These are phyloP conservation scores for Phaffia rhodozyma DNA, from an alignment of 1,284 basidiomycete species.

Conservation along the genomic window DNA sequence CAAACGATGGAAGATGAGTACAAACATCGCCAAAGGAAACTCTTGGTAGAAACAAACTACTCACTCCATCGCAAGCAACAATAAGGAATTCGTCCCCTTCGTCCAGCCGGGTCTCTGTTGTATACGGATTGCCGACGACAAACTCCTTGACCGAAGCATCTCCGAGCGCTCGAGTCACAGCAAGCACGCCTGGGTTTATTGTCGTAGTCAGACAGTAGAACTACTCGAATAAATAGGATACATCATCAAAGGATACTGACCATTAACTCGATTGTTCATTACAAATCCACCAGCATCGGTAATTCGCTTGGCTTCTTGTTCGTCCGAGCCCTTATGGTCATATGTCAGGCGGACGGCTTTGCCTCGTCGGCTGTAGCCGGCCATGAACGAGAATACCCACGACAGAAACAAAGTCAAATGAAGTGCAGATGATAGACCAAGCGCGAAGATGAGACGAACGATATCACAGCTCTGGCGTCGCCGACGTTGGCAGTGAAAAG, in stretches of 20 bases:
- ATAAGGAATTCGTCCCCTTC: constrained; percentile 91
- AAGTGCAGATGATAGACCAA: not conserved
- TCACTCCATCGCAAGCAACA: constrained; percentile 91
- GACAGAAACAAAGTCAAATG: constrained; percentile 1
- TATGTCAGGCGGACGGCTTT: constrained; percentile 90
- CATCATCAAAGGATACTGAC: constrained; percentile 25
- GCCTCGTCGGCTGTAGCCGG: constrained; percentile 54
- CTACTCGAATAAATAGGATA: not conserved
- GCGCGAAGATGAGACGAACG: constrained; percentile 22
- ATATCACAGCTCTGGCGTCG: constrained; percentile 38
- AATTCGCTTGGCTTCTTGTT: constrained; percentile 93
- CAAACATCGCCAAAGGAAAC: not conserved
- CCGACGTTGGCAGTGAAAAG: constrained; percentile 96
- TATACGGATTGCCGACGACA: constrained; percentile 95
- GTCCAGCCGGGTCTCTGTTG: constrained; percentile 84
- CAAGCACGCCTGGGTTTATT: constrained; percentile 53
- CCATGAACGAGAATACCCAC: not conserved
- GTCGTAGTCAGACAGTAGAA: not conserved
- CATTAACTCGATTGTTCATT: constrained; percentile 95
- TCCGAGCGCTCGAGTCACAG: constrained; percentile 89
- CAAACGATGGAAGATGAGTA: not conserved
- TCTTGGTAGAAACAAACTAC: constrained; percentile 30
- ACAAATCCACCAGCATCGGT: constrained; percentile 97
- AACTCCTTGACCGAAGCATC: constrained; percentile 99
- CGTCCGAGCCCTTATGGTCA: constrained; percentile 96